phyloP scores from a whole-genome alignment of 2,329 filamentous ascomycete genomes.

The Septoria linicola region DNA sequence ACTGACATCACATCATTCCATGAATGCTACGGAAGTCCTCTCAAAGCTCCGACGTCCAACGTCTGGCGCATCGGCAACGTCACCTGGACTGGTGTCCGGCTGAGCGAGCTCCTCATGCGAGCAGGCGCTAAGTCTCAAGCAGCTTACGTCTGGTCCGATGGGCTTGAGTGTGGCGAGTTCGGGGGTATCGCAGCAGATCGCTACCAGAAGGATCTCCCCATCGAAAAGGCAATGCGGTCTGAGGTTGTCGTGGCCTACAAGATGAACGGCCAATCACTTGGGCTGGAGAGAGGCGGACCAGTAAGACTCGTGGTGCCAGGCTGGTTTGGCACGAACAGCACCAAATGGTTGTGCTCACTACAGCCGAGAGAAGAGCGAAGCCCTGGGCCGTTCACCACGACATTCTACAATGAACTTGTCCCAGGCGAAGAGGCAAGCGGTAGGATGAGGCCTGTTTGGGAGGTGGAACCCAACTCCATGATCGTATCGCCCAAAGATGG shows the following conservation, averaged over 20 bases:
- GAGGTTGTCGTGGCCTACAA: constrained; percentile 36
- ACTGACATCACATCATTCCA: constrained; percentile 36
- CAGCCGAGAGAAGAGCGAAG: constrained; percentile 26
- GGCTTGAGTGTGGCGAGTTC: constrained; percentile 35
- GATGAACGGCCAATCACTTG: constrained; percentile 32
- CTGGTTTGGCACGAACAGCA: constrained; percentile 38
- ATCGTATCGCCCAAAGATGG: constrained; percentile 29
- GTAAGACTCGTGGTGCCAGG: constrained; percentile 37
- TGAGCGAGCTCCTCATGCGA: constrained; percentile 28
- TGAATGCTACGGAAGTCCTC: constrained; percentile 41
- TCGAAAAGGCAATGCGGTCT: constrained; percentile 29
- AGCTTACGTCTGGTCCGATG: constrained; percentile 35
- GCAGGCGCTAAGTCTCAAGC: constrained; percentile 24
- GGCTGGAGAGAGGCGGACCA: constrained; percentile 33
- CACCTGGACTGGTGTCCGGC: constrained; percentile 38
- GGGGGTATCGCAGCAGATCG: constrained; percentile 30
- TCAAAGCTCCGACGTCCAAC: constrained; percentile 33
- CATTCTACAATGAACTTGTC: constrained; percentile 33
- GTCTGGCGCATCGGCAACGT: constrained; percentile 40
- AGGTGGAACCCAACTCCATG: constrained; percentile 34
- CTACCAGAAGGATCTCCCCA: constrained; percentile 38
- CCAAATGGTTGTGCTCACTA: constrained; percentile 37
- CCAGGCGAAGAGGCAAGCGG: constrained; percentile 15
- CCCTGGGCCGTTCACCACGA: constrained; percentile 33
- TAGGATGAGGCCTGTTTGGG: constrained; percentile 31